Conservation (phyloP, 805 yeast genomes). For the Sugiyamaella smithiae region DNA sequence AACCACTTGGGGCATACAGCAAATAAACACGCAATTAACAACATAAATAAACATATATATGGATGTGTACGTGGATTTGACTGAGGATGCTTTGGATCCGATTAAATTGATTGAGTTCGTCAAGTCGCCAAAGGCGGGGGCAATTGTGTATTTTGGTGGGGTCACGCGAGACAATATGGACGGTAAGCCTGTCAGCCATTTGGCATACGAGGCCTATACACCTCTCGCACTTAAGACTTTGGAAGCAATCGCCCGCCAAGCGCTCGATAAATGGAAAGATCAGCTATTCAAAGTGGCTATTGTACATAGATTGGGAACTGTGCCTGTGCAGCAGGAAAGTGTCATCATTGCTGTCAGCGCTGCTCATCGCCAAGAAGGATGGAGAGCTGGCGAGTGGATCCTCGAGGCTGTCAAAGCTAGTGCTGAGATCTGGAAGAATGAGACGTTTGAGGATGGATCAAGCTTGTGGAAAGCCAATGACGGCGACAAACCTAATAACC, state of each 20-base stretch:
- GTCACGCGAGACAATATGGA: slow-evolving; percentile 47
- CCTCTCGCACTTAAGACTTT: slow-evolving; percentile 43
- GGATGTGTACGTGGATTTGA: slow-evolving; percentile 5
- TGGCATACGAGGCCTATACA: slow-evolving; percentile 48
- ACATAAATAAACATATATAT: too few relatives aligned
- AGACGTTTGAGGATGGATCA: slow-evolving; percentile 42
- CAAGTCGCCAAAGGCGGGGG: slow-evolving; percentile 46
- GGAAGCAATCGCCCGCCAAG: slow-evolving; percentile 35
- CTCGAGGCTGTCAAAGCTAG: slow-evolving; percentile 44
- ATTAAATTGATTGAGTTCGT: slow-evolving; percentile 37
- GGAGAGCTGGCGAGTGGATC: slow-evolving; percentile 45
- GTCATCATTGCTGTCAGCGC: slow-evolving; percentile 44
- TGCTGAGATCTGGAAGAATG: slow-evolving; percentile 53
- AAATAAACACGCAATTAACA: too few relatives aligned
- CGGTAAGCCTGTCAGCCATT: slow-evolving; percentile 39
- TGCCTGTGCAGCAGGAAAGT: slow-evolving; percentile 48
- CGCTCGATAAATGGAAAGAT: slow-evolving; percentile 31
- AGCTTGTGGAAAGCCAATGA: slow-evolving; percentile 44
- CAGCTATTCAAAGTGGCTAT: slow-evolving; percentile 40
- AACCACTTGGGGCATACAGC: too few relatives aligned
- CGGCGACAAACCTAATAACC: slow-evolving; percentile 5
- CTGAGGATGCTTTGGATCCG: slow-evolving; percentile 19
- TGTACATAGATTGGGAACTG: slow-evolving; percentile 47
- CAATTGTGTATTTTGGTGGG: slow-evolving; percentile 49
- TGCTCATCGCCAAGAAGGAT: slow-evolving; percentile 48